phyloP scores from a whole-genome alignment of 768 basidiomycete species.

The Bullera alba region DNA sequence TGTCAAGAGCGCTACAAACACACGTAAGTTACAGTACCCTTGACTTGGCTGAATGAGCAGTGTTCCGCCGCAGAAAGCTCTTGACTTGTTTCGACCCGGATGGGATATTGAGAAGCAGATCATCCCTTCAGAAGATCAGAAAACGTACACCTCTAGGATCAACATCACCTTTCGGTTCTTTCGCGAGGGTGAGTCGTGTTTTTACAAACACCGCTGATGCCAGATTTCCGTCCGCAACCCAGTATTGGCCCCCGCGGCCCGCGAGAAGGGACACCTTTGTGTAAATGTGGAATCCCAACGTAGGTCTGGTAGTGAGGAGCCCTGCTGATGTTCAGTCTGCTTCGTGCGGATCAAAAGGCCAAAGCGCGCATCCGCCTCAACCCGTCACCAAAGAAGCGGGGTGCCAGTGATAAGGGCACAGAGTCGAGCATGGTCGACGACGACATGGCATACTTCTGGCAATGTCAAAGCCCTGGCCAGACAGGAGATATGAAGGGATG shows the following conservation, averaged over 20 bases:
- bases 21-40: slow-evolving; percentile 21
- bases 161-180: slow-evolving; percentile 45
- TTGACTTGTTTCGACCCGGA: slow-evolving; percentile 42
- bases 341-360: slow-evolving; percentile 45
- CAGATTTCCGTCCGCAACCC: slow-evolving; percentile 41
- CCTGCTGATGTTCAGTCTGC: slow-evolving; percentile 17
- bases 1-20: slow-evolving; percentile 47
- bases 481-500: slow-evolving; percentile 44
- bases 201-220: background rate
- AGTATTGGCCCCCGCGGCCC: slow-evolving; percentile 10
- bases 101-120: slow-evolving; percentile 19
- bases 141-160: slow-evolving; percentile 36
- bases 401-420: background rate
- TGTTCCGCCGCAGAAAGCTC: slow-evolving; percentile 37
- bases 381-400: background rate
- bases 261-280: slow-evolving; percentile 39
- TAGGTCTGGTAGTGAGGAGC: slow-evolving; percentile 8
- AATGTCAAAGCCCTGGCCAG: slow-evolving; percentile 38
- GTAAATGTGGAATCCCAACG: slow-evolving; percentile 45
- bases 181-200: slow-evolving; percentile 7
- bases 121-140: slow-evolving; percentile 23
- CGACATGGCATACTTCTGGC: slow-evolving; percentile 43
- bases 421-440: slow-evolving; percentile 13
- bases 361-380: slow-evolving; percentile 26
- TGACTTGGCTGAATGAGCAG: slow-evolving; percentile 7